Evolutionary conservation across 78 protist species (phyloP), one percentile per base, ranked within the genome.

Genomic region (Cavenderia fasciculata): DNA sequence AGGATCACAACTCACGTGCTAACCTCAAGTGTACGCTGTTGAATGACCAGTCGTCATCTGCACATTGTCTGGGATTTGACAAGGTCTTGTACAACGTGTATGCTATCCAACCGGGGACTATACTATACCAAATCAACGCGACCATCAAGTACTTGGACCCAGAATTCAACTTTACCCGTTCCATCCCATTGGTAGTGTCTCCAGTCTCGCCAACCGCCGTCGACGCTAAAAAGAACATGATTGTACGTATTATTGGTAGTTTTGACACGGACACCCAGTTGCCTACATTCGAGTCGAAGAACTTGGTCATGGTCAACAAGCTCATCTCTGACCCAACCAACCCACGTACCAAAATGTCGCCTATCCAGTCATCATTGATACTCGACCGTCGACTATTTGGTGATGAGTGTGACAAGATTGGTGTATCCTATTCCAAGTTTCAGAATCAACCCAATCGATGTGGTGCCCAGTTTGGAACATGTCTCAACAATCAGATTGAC

Each of bases 371-470:
- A 1, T 25, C 40, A 1, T 23, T 68, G 77, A 25, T 68, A 0
- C 23, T 82, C 11, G 49, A 27, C 6, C 14, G 29, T 6, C 16
- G 56, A 19, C 52, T 29, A 16, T 68, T 68, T 57, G 78, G 73
- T 31, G 3, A 16, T 21, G 44, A 33, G 4, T 63, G 72, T 36
- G 68, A 56, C 33, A 68, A 69, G 12, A 68, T 82, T 33, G 90
- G 71, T 33, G 73, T 69, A 7, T 4, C 52, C 0, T 82, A 52
- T 33, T 19, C 29, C 16, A 78, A 65, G 1, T 82, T 69, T 36
- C 78, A 82, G 29, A 82, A 65, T 44, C 90, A 82, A 56, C 72
- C 78, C 8, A 82, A 82, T 57, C 7, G 51, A 27, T 82, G 90
- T 43, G 19, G 19, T 0, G 76, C 90, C 2, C 25, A 23, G 8